Base-by-base conservation (phyloP, 331 rosid genomes). In the Pyracantha coccinea region DNA sequence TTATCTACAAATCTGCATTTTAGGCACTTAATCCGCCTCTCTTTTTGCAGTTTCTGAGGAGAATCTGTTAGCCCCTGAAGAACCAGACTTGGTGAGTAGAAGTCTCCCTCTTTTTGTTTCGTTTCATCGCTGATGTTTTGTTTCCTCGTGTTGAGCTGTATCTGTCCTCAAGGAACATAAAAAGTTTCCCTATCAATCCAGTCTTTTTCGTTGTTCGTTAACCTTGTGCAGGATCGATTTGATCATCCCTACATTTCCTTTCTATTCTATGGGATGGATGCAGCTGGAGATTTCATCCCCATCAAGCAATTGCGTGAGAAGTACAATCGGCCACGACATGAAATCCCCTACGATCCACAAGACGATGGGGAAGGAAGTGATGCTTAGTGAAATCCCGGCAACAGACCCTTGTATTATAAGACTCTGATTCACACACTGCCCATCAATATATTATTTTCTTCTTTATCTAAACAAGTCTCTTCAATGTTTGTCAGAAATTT, bases 251-350 rank as follows among this genome's bases (percentile, higher is more conserved):
- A 89, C 75, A n/a, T 82, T 77, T 91, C 97, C 62, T 91, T 93
- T 85, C 77, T 93, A 65, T 93, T 91, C 86, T 87, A 91, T 17
- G 98, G 98, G 82, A 80, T 84, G 96, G 97, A 93, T 74, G 70
- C 93, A 21, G 96, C 95, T 29, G 98, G 98, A 21, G 96, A 93
- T 80, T 91, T 85, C 88, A 93, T 93, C 82, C 97, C 97, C 29
- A 83, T 93, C 76, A 93, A 82, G 85, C 96, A 93, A 86, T 84
- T 93, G 58, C 87, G 97, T 1, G 98, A 93, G 83, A 93, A 91
- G 83, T 91, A 87, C 83, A 90, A 86, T 31, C 68, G 77, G 76
- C 92, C 97, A 1, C 92, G 93, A n/a, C 88, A 93, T 31, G 98
- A 93, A 81, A 73, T 93, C 71, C 94, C 98, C 23, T 33, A 25